phyloP scores from a whole-genome alignment of 2,329 filamentous ascomycete genomes.

The Hypoxylon sp. region DNA sequence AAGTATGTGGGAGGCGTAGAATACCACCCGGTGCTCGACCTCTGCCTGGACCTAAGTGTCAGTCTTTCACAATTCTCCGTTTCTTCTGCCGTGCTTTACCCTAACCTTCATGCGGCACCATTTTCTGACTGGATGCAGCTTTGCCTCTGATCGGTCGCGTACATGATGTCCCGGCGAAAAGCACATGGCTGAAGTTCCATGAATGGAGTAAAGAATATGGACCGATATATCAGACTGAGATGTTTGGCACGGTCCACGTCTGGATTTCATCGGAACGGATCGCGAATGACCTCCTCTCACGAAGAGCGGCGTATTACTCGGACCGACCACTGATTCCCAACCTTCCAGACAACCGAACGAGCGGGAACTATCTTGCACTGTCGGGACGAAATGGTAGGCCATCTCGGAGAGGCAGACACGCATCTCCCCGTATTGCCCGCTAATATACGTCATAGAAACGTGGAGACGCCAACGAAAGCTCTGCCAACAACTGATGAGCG shows the following conservation, averaged over 20 bases:
- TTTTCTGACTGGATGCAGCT: conserved; percentile 52
- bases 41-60: conserved; percentile 52
- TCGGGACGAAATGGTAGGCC: conserved; percentile 60
- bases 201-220: conserved; percentile 64
- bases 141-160: conserved; percentile 62
- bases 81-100: not conserved
- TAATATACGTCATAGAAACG: conserved; percentile 54
- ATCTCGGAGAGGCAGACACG: not conserved
- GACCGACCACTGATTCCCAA: conserved; percentile 64
- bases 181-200: conserved; percentile 64
- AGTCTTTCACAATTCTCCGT: conserved; percentile 27
- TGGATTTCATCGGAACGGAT: conserved; percentile 64
- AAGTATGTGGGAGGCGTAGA: conserved; percentile 37
- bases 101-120: not conserved
- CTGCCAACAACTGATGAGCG: conserved; percentile 61
- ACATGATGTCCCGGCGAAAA: conserved; percentile 61
- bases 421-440: conserved; percentile 17
- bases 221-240: conserved; percentile 63
- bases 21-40: conserved; percentile 49
- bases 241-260: conserved; percentile 63
- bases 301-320: conserved; percentile 62
- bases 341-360: conserved; percentile 63
- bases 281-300: conserved; percentile 62
- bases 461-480: conserved; percentile 66
- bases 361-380: conserved; percentile 63